Evolutionary conservation across 2,329 filamentous ascomycete species (phyloP).

Genomic region (Fusarium proliferatum): DNA sequence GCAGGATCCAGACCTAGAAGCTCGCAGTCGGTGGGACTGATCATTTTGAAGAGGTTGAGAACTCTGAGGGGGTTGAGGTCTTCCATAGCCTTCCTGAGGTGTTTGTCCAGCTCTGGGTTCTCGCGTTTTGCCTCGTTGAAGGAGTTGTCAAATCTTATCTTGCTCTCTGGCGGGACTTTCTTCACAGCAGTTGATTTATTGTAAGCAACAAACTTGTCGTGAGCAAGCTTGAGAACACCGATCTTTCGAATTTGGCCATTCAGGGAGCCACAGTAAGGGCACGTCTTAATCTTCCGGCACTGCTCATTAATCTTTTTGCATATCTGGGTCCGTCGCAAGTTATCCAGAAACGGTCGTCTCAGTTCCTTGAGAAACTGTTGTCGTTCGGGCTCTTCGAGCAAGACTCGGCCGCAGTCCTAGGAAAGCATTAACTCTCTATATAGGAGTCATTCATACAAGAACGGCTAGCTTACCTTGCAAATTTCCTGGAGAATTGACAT

Average conservation of each 20-base stretch:
- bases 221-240: slow-evolving; percentile 90
- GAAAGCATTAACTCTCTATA: slow-evolving; percentile 7
- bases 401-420: slow-evolving; percentile 81
- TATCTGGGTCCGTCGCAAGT: slow-evolving; percentile 82
- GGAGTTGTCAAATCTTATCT: slow-evolving; percentile 85
- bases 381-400: slow-evolving; percentile 84
- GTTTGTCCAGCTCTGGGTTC: slow-evolving; percentile 87
- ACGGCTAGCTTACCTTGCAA: slow-evolving; percentile 72
- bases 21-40: slow-evolving; percentile 87
- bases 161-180: slow-evolving; percentile 84
- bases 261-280: slow-evolving; percentile 81
- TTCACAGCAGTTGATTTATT: slow-evolving; percentile 89
- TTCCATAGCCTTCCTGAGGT: slow-evolving; percentile 91
- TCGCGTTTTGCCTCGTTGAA: slow-evolving; percentile 82
- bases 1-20: slow-evolving; percentile 87
- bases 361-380: slow-evolving; percentile 82
- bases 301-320: slow-evolving; percentile 90
- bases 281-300: slow-evolving; percentile 86
- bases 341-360: slow-evolving; percentile 85
- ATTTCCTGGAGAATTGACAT: slow-evolving; percentile 94
- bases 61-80: slow-evolving; percentile 92
- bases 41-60: slow-evolving; percentile 90
- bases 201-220: slow-evolving; percentile 90
- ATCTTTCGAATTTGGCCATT: slow-evolving; percentile 95
- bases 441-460: not conserved